Base-by-base conservation (phyloP, 768 basidiomycete genomes). In the Boletus rex-veris region DNA sequence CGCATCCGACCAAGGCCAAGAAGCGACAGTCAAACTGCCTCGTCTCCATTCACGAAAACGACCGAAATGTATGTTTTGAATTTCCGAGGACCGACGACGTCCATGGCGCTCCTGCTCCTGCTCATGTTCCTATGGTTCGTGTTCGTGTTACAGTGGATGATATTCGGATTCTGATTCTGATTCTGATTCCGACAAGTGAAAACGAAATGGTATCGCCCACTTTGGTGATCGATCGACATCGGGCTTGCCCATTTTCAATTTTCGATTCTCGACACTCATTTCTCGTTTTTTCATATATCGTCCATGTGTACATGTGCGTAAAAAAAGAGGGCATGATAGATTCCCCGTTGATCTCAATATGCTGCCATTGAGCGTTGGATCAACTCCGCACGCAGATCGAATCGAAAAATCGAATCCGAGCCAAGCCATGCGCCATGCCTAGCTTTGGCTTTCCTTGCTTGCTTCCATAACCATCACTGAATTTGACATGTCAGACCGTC, bases 381-480 rank as follows among this genome's bases (percentile, higher is more conserved):
- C 54, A 53, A 24, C 66, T 60, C 58, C 65, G 56, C 65, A 66
- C 28, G 28, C 7, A 8, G 60, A 64, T 63, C 63, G 65, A 62
- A 60, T 55, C 58, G 30, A 39, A 24, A 24, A 46, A 45, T 40
- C 40, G 52, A 28, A 28, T 28, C 7, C 26, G 7, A 7, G 24
- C 7, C 28, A 7, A 28, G 28, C 28, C 28, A 28, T 28, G 28
- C 28, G 28, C 33, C 58, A 54, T 55, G 8, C 44, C 55, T 35
- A 10, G 30, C 21, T 30, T 42, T 28, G 28, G 35, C 35, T 12
- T 36, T 16, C 7, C 35, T 2, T 11, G 35, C 15, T 36, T 50
- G 54, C 60, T 57, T 67, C 65, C 65, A 67, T 66, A 62, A 31
- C 57, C 37, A 63, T 63, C 54, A 65, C 51, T 57, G 54, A 67